These are phyloP conservation scores for Dactylellina sp. DNA, from an alignment of 2,329 filamentous ascomycete species.

Conservation along the genomic window DNA sequence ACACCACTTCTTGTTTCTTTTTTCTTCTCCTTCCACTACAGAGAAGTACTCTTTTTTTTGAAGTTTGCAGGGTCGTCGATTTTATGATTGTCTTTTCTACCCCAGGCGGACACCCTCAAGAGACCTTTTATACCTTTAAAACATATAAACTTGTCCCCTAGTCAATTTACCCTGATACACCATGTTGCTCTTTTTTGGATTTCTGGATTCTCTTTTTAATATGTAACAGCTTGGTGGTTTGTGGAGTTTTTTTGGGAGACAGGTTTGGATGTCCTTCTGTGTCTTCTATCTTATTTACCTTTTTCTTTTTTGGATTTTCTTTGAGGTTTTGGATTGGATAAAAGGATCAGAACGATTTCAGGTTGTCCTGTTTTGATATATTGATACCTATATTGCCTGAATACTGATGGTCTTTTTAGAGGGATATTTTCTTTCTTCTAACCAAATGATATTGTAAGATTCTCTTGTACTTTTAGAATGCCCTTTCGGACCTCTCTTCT, in stretches of 20 bases:
- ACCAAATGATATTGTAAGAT: constrained; percentile 11
- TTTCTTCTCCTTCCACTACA: constrained; percentile 25
- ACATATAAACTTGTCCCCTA: constrained; percentile 31
- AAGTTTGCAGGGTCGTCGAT: constrained; percentile 41
- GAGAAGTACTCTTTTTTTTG: constrained; percentile 27
- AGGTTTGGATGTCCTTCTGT: constrained; percentile 35
- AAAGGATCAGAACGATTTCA: neutral
- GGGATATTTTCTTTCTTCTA: neutral
- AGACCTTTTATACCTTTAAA: constrained; percentile 28
- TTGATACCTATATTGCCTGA: constrained; percentile 36
- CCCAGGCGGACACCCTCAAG: constrained; percentile 22
- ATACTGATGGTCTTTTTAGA: neutral
- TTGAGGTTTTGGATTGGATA: constrained; percentile 3
- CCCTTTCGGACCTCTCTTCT: constrained; percentile 47
- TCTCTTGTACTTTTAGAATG: constrained; percentile 53
- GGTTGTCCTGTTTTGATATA: constrained; percentile 34
- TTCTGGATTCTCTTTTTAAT: constrained; percentile 5
- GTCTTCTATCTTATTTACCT: constrained; percentile 25
- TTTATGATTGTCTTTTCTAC: constrained; percentile 39
- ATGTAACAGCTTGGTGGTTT: constrained; percentile 24
- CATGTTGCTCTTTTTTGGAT: constrained; percentile 12
- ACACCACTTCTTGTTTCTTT: constrained; percentile 21
- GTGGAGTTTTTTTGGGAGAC: constrained; percentile 52
- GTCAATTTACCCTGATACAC: constrained; percentile 30
- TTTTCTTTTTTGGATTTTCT: constrained; percentile 8